phyloP scores from a whole-genome alignment of 768 basidiomycete genomes.

The Suillus americanus region DNA sequence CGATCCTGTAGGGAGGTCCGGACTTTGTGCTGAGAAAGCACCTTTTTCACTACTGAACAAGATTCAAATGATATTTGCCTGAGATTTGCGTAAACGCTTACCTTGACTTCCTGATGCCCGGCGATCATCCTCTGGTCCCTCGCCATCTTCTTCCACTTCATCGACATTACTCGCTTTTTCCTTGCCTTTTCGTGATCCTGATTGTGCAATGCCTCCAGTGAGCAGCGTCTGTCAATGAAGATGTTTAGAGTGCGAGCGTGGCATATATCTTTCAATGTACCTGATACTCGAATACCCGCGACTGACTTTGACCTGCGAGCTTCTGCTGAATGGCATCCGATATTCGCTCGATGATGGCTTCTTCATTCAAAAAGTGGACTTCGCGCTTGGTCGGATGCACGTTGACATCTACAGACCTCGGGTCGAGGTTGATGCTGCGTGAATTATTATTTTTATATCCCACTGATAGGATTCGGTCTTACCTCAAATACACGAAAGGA shows the following conservation, averaged over 20 bases:
- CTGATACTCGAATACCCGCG: slow-evolving; percentile 74
- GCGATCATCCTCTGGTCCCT: slow-evolving; percentile 26
- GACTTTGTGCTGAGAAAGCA: slow-evolving; percentile 76
- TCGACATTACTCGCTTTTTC: slow-evolving; percentile 41
- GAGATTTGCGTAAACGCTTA: slow-evolving; percentile 11
- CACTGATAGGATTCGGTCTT: neutral
- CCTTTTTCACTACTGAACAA: slow-evolving; percentile 39
- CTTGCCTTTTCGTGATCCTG: slow-evolving; percentile 16
- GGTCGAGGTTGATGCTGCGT: slow-evolving; percentile 76
- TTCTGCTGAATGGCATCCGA: slow-evolving; percentile 68
- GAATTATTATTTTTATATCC: neutral
- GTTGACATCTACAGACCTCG: slow-evolving; percentile 91
- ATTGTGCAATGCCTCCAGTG: slow-evolving; percentile 48
- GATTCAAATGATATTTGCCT: neutral
- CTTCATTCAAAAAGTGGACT: slow-evolving; percentile 93
- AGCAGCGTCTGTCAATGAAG: slow-evolving; percentile 49
- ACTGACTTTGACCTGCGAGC: slow-evolving; percentile 62
- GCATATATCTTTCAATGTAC: slow-evolving; percentile 29
- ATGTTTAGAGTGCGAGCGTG: slow-evolving; percentile 3
- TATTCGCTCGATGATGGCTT: slow-evolving; percentile 75
- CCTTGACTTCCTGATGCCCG: slow-evolving; percentile 27
- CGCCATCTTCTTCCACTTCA: slow-evolving; percentile 29
- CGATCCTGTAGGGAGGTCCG: slow-evolving; percentile 82
- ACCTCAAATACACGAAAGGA: slow-evolving; percentile 96
- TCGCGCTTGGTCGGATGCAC: slow-evolving; percentile 98